Base-by-base conservation (phyloP, 768 basidiomycete genomes). In the Calvatia gigantea region DNA sequence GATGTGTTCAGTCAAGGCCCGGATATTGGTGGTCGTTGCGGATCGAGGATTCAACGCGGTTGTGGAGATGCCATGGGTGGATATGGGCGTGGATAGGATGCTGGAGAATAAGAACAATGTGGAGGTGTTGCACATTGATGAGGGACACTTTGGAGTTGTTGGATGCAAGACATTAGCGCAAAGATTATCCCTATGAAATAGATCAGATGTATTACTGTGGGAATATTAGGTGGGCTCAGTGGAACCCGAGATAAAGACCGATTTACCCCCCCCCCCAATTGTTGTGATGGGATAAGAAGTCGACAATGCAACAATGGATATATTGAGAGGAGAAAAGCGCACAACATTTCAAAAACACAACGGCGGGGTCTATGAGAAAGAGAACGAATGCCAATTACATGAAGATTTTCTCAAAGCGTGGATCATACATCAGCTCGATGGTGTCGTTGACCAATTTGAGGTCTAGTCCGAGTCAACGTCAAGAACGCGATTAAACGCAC, bases 371-470 rank as follows among this genome's bases (percentile, higher is more conserved):
- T 5, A 33, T 31, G 19, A 23, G 31, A 32, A 3, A 12, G 15
- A 17, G 19, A 21, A 4, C n/a, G 29, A 19, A 47, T 27, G 45
- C n/a, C n/a, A 31, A 42, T 33, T 14, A 47, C 9, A 21, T 19
- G 31, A 56, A 56, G 25, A 56, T 56, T 6, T 42, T 45, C 28
- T 49, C 38, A 19, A 84, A 85, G 50, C 80, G 74, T 1, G 76
- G 71, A 52, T 87, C 82, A 56, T 84, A 83, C 15, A 83, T 84
- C 54, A 84, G 69, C 58, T 82, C 81, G 53, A 86, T 71, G 19
- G 78, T 78, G 58, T 85, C 83, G 52, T 86, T 83, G 27, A 84
- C 80, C 46, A 86, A 63, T 56, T 78, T 76, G 73, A 85, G 71
- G 56, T 86, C 84, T 86, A 11, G 12, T 1, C 6, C 15, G 27